phyloP scores from a whole-genome alignment of 495 filamentous ascomycete genomes.

The Tuber aestivum region DNA sequence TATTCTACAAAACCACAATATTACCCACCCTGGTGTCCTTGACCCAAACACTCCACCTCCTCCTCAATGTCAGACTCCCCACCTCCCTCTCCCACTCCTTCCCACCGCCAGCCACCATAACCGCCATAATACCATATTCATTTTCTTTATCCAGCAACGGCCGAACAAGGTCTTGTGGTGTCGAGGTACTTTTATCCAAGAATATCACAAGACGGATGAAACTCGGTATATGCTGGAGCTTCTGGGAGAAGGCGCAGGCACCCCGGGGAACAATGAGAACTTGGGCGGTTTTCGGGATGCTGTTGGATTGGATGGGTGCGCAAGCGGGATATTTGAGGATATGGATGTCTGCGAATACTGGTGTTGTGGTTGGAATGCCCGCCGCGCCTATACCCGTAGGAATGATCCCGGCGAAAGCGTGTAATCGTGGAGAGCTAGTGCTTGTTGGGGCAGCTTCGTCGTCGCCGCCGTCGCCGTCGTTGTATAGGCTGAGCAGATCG shows the following conservation, averaged over 20 bases:
- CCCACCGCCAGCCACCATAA: conserved; percentile 76
- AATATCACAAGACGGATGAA: conserved; percentile 73
- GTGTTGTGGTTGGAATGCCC: conserved; percentile 46
- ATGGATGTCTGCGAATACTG: conserved; percentile 52
- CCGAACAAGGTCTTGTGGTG: conserved; percentile 50
- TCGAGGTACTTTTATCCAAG: conserved; percentile 60
- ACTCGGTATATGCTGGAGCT: conserved; percentile 74
- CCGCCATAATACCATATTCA: conserved; percentile 69
- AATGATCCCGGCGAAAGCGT: conserved; percentile 48
- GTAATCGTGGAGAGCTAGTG: conserved; percentile 20
- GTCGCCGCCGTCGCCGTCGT: conserved; percentile 5
- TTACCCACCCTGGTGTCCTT: conserved; percentile 74
- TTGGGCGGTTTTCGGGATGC: conserved; percentile 51
- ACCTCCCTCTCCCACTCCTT: conserved; percentile 58
- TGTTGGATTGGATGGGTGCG: conserved; percentile 54
- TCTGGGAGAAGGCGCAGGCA: conserved; percentile 75
- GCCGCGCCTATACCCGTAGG: conserved; percentile 52
- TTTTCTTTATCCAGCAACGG: conserved; percentile 77
- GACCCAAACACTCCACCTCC: conserved; percentile 73
- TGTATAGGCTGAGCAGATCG: conserved; percentile 27
- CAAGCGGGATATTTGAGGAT: conserved; percentile 65
- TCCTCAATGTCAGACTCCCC: conserved; percentile 61
- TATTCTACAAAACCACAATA: conserved; percentile 60
- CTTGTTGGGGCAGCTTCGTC: conserved; percentile 29
- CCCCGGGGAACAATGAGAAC: conserved; percentile 79